These are phyloP conservation scores for Torrubiella hemipterigena DNA, from an alignment of 2,329 filamentous ascomycete species.

Conservation along the genomic window DNA sequence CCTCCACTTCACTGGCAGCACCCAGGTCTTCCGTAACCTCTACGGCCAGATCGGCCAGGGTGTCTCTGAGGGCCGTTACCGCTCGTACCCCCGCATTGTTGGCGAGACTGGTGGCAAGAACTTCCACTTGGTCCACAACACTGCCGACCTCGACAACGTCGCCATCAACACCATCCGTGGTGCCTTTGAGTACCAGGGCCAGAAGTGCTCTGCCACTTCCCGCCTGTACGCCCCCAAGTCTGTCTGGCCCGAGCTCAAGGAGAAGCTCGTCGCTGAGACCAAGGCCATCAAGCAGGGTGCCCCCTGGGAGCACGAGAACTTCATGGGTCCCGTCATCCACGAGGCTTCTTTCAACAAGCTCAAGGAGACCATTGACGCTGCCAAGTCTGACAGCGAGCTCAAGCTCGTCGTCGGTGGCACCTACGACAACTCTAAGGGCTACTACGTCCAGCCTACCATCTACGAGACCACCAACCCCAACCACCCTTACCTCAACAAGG, in stretches of 20 bases:
- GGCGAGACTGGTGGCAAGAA: slow-evolving; percentile 92
- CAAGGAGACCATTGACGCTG: slow-evolving; percentile 61
- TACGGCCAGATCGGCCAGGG: slow-evolving; percentile 78
- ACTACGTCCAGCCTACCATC: slow-evolving; percentile 74
- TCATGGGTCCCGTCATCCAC: slow-evolving; percentile 83
- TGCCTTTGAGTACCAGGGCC: slow-evolving; percentile 83
- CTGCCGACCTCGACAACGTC: slow-evolving; percentile 68
- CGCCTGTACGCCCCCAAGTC: slow-evolving; percentile 69
- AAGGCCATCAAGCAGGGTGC: slow-evolving; percentile 58
- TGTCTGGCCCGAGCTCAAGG: slow-evolving; percentile 59
- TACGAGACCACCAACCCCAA: slow-evolving; percentile 63
- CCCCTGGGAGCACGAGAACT: slow-evolving; percentile 60
- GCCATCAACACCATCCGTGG: slow-evolving; percentile 73
- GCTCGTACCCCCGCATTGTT: slow-evolving; percentile 76
- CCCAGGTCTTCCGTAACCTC: slow-evolving; percentile 76
- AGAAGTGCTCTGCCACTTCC: slow-evolving; percentile 82
- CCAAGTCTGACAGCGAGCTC: slow-evolving; percentile 63
- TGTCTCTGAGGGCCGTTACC: slow-evolving; percentile 71
- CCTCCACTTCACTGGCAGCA: slow-evolving; percentile 93
- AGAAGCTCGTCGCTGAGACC: slow-evolving; percentile 55
- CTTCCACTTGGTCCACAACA: slow-evolving; percentile 72
- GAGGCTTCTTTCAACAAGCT: slow-evolving; percentile 72
- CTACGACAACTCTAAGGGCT: slow-evolving; percentile 68
- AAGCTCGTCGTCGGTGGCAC: slow-evolving; percentile 64
- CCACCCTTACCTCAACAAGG: slow-evolving; percentile 63